Base-by-base conservation (phyloP, 164 flowering plant species). In the Umbilicus rupestris region DNA sequence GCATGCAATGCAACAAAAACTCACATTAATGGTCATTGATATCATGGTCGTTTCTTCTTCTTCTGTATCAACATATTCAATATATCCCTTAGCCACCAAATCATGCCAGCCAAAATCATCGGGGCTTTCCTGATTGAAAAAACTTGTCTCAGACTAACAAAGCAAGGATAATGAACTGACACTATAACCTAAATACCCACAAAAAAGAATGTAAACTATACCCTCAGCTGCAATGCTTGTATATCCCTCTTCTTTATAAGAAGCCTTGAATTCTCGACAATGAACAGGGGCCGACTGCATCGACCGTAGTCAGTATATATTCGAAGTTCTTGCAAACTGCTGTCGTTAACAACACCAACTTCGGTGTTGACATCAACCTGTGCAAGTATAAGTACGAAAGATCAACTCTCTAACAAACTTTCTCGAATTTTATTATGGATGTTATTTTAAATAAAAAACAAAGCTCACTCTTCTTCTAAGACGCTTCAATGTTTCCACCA, bases 281-380 rank as follows among this genome's bases (percentile, higher is more conserved):
- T 95, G 73, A 95, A 95, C 62, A 95, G 72, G 5, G 99, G 99
- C 63, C 99, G 93, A 79, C 99, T 95, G 80, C 99, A 95, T 17
- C 99, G 94, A 1, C 99, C 99, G 81, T 95, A 95, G 64, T 95
- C 99, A 45, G 99, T 95, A 74, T 95, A 95, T 59, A 95, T 82
- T 1, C 98, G 83, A 52, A 92, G 75, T 69, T 95, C 99, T 75
- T 85, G 88, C 81, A 95, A 70, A 60, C 88, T 84, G 65, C 90
- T 86, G 73, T 95, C 99, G 67, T 97, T 84, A 62, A 95, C 89
- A 60, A 95, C 92, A 26, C 99, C 99, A 77, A 95, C 99, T 75
- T 95, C 99, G 42, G 99, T 95, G 70, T 95, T 95, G 35, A 95
- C 99, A 83, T 95, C 99, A 83, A 88, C 92, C 99, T 95, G 81